phyloP scores from a whole-genome alignment of 2,329 filamentous ascomycete species.

The Shiraia sp. region DNA sequence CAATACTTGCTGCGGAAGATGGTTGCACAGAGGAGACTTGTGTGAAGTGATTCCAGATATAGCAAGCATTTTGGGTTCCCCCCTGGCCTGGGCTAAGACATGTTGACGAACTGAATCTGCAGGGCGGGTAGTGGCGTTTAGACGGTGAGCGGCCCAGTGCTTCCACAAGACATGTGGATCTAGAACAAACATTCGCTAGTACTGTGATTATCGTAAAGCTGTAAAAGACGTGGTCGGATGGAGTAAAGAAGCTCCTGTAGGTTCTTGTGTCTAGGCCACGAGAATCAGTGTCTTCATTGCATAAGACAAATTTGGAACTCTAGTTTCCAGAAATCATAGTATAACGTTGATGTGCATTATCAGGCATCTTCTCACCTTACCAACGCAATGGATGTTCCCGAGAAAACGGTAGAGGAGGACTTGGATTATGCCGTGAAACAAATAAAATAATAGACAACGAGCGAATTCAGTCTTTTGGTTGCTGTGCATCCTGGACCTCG shows the following conservation, averaged over 20 bases:
- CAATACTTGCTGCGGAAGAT: constrained; percentile 4
- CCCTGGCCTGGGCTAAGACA: constrained; percentile 29
- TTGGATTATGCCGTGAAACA: too few species aligned
- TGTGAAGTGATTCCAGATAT: constrained; percentile 25
- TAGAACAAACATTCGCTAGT: constrained; percentile 8
- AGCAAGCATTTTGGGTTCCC: constrained; percentile 13
- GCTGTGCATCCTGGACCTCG: too few species aligned
- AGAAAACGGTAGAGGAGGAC: too few species aligned
- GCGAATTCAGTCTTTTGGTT: too few species aligned
- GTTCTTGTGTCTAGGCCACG: neutral
- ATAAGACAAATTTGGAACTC: too few species aligned
- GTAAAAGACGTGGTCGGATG: neutral
- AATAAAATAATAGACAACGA: too few species aligned
- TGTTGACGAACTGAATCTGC: constrained; percentile 7
- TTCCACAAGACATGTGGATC: constrained; percentile 4
- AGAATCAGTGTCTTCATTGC: too few species aligned
- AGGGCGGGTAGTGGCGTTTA: constrained; percentile 8
- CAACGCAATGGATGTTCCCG: too few species aligned
- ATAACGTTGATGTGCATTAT: too few species aligned
- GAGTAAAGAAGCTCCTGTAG: neutral
- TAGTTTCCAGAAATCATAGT: too few species aligned
- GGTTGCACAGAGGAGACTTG: constrained; percentile 25
- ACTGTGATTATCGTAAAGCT: neutral
- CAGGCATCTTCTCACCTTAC: too few species aligned
- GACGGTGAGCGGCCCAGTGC: constrained; percentile 6